Conservation (phyloP, 139 green algal species). For the Penium margaritaceum region DNA sequence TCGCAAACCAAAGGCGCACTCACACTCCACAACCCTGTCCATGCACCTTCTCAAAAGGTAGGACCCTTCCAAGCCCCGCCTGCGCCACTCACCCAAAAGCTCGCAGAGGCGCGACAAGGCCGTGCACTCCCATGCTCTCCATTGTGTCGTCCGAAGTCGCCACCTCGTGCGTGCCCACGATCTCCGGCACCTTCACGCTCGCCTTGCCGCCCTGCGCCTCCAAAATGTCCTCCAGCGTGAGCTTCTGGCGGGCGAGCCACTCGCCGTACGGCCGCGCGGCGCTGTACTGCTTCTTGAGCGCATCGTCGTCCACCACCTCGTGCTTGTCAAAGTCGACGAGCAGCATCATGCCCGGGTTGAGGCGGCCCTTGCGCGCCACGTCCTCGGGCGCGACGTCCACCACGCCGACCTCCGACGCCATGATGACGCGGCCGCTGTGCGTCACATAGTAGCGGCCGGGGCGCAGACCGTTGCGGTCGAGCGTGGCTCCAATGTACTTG, state of each 20-base stretch:
- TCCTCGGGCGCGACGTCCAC: conserved; percentile 80
- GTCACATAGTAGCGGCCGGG: conserved; percentile 93
- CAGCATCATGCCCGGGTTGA: conserved; percentile 95
- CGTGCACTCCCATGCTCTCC: conserved; percentile 78
- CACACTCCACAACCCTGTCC: no score
- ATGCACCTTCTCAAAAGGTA: no score
- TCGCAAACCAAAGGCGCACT: no score
- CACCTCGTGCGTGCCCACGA: conserved; percentile 22
- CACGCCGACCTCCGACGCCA: conserved; percentile 65
- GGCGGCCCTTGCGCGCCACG: conserved; percentile 75
- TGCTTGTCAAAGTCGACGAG: conserved; percentile 85
- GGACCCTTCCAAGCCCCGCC: no score
- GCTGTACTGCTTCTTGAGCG: conserved; percentile 57
- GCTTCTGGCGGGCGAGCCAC: conserved; percentile 69
- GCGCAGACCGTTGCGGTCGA: conserved; percentile 90
- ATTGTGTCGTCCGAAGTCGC: conserved; percentile 60
- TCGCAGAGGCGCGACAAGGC: conserved; percentile 80
- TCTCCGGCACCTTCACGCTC: conserved; percentile 26
- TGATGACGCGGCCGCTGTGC: conserved; percentile 59
- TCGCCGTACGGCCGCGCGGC: conserved; percentile 67
- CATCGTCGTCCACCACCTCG: conserved; percentile 40
- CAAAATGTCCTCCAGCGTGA: conserved; percentile 61
- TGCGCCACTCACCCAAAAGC: conserved; percentile 46
- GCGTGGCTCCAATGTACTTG: conserved; percentile 81
- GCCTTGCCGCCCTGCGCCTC: no score